Percentiles rank a stretch among this genome's conserved stretches.
These are phyloP conservation scores for Penicillium sp. DNA, from an alignment of 2,329 filamentous ascomycete genomes.

Conservation along the genomic window DNA sequence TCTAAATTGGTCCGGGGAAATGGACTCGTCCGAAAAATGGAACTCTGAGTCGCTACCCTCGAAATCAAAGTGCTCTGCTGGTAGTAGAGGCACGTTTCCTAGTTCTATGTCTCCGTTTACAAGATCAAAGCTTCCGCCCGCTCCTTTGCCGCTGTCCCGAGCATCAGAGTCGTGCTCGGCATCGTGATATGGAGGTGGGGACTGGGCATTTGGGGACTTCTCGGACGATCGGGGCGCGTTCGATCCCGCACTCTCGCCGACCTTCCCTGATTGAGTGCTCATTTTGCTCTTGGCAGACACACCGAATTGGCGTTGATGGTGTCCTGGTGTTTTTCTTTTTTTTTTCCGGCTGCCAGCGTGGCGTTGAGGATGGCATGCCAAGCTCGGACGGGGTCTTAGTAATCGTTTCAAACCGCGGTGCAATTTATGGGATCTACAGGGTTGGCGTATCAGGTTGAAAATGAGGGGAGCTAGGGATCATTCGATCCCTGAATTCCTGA, in stretches of 20 bases:
- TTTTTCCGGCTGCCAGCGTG: not conserved
- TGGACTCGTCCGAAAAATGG: constrained; percentile 1
- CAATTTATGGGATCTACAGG: constrained; percentile 1
- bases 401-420: not conserved
- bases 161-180: not conserved
- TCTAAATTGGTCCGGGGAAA: not conserved
- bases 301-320: not conserved
- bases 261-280: constrained; percentile 1
- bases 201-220: not conserved
- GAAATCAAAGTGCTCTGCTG: constrained; percentile 1
- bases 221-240: not conserved
- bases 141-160: not conserved
- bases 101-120: constrained; percentile 17
- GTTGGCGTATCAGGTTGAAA: not conserved
- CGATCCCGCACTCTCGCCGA: not conserved
- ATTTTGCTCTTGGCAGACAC: not conserved
- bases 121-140: constrained; percentile 11
- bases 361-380: not conserved
- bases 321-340: not conserved
- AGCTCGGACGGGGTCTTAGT: constrained; percentile 3
- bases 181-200: constrained; percentile 13
- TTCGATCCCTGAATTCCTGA: not conserved
- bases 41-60: constrained; percentile 6
- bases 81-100: constrained; percentile 20
- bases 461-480: not conserved